These are phyloP conservation scores for Penicillium argentinense DNA, from an alignment of 495 filamentous ascomycete species.

Conservation along the genomic window DNA sequence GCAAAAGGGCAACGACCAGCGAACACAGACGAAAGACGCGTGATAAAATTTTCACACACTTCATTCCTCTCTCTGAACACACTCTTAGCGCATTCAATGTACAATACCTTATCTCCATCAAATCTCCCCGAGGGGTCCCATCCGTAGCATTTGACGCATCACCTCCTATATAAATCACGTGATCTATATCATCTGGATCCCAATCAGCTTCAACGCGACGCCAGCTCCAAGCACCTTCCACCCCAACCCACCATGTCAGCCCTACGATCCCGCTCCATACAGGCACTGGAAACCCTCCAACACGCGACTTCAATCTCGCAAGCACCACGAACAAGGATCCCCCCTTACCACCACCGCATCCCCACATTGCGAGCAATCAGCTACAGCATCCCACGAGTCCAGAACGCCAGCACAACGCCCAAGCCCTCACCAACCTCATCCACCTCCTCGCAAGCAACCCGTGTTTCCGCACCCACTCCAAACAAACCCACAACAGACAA, in stretches of 20 bases:
- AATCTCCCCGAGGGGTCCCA: background rate
- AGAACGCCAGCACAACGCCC: constrained; percentile 19
- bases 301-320: constrained; percentile 1
- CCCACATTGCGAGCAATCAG: constrained; percentile 19
- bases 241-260: constrained; percentile 22
- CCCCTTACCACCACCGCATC: constrained; percentile 13
- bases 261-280: constrained; percentile 15
- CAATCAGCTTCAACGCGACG: background rate
- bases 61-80: too few relatives aligned
- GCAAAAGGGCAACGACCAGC: constrained; percentile 78
- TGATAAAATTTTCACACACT: constrained; percentile 17
- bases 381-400: constrained; percentile 18
- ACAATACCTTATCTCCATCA: constrained; percentile 1
- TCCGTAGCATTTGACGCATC: background rate
- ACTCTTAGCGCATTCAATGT: background rate
- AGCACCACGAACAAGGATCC: constrained; percentile 9
- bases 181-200: background rate
- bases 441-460: constrained; percentile 11
- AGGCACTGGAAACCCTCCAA: constrained; percentile 18
- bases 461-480: constrained; percentile 31
- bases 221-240: constrained; percentile 8
- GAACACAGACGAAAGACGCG: constrained; percentile 72
- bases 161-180: background rate
- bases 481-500: constrained; percentile 41
- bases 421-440: constrained; percentile 16